These are phyloP conservation scores for Testicularia cyperi DNA, from an alignment of 1,284 basidiomycete species.

Conservation along the genomic window DNA sequence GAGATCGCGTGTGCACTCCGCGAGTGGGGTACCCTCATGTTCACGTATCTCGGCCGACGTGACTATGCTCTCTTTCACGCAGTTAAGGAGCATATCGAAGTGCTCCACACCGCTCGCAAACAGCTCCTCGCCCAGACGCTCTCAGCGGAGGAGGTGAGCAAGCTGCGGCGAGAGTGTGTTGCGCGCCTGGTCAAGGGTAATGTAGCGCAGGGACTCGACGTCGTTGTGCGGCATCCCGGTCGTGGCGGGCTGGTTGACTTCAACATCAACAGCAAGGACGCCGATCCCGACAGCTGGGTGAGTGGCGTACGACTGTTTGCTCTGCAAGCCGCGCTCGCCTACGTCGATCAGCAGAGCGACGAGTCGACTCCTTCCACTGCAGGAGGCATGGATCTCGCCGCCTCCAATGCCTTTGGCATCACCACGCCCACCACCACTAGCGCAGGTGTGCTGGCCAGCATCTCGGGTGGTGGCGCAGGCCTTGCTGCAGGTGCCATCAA, in stretches of 20 bases:
- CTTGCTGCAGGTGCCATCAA: conserved; percentile 1
- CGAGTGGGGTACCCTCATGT: conserved; percentile 92
- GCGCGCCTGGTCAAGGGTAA: conserved; percentile 84
- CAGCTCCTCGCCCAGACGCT: conserved; percentile 85
- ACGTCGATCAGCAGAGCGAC: conserved; percentile 48
- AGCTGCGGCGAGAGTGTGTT: conserved; percentile 82
- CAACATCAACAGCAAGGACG: conserved; percentile 43
- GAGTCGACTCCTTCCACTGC: conserved; percentile 4
- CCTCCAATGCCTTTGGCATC: conserved; percentile 50
- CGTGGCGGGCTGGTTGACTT: conserved; percentile 79
- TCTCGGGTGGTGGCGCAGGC: conserved; percentile 13
- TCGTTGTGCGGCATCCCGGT: conserved; percentile 89
- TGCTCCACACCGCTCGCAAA: conserved; percentile 81
- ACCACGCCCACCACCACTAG: conserved; percentile 34
- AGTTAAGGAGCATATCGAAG: conserved; percentile 86
- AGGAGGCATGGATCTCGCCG: conserved; percentile 38
- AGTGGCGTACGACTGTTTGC: conserved; percentile 58
- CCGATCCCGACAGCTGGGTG: conserved; percentile 52
- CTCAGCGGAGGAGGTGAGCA: conserved; percentile 80
- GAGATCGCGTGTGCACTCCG: conserved; percentile 94
- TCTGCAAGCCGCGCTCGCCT: conserved; percentile 58
- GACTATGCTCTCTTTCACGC: conserved; percentile 87
- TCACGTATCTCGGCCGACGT: conserved; percentile 80
- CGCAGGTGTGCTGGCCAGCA: conserved; percentile 39
- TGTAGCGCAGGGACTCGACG: conserved; percentile 84